Evolutionary conservation across 2,329 filamentous ascomycete species (phyloP).

Genomic region (Trichoderma koningii): DNA sequence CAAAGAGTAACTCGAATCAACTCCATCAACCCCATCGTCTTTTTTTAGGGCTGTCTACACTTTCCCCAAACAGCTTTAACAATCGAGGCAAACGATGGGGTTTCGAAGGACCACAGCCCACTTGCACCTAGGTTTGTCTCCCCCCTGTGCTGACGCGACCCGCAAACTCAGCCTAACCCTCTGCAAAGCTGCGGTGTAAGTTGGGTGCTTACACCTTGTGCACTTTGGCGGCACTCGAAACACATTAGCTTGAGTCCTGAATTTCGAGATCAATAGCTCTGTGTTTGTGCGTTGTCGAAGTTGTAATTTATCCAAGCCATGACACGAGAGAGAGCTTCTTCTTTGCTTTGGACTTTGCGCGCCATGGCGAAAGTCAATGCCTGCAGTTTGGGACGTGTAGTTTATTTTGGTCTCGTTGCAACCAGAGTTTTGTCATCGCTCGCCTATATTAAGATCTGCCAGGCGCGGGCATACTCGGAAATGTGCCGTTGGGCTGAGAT

Average conservation of each 20-base stretch:
- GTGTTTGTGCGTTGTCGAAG: neutral
- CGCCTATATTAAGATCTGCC: neutral
- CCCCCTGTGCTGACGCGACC: constrained; percentile 17
- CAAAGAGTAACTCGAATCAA: neutral
- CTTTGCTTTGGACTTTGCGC: neutral
- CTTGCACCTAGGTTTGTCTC: too few species aligned
- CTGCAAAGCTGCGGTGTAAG: constrained; percentile 13
- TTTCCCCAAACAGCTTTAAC: constrained; percentile 10
- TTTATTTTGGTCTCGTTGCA: too few species aligned
- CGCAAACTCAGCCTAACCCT: constrained; percentile 14
- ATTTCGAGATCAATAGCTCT: neutral
- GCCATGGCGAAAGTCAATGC: too few species aligned
- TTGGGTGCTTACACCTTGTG: constrained; percentile 1
- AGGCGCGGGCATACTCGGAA: neutral
- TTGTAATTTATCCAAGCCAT: too few species aligned
- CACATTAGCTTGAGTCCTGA: constrained; percentile 7
- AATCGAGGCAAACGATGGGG: constrained; percentile 1
- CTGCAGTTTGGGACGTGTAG: too few species aligned
- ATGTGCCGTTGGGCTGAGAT: constrained; percentile 2
- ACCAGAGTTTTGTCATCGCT: too few species aligned
- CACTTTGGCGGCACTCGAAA: neutral
- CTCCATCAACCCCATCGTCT: neutral
- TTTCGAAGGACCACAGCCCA: neutral
- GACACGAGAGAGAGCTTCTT: neutral
- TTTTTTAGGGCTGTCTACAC: constrained; percentile 2